Evolutionary conservation across 2,329 filamentous ascomycete species (phyloP).

Genomic region (Neonectria hederae): DNA sequence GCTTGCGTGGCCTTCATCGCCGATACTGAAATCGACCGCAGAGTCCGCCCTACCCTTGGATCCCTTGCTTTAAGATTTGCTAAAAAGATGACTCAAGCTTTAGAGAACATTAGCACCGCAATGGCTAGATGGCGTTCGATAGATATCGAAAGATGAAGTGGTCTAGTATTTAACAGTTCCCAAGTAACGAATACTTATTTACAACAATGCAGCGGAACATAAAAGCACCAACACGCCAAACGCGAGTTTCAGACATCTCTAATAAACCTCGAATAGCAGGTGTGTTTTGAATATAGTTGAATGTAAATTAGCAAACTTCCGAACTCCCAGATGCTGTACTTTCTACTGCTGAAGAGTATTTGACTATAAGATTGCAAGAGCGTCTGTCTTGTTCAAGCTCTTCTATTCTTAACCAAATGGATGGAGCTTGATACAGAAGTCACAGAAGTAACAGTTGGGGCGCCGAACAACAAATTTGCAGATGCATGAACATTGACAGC

Average conservation of each 20-base stretch:
- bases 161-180: not conserved
- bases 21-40: not conserved
- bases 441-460: not conserved
- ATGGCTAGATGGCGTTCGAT: not conserved
- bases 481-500: not conserved
- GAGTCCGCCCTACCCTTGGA: not conserved
- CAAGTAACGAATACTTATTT: too few species aligned
- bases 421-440: not conserved
- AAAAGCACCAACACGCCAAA: not conserved
- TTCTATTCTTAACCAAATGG: not conserved
- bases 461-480: not conserved
- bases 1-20: constrained; percentile 1
- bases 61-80: not conserved
- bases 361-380: not conserved
- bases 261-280: not conserved
- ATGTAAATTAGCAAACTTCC: not conserved
- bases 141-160: not conserved
- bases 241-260: too few species aligned
- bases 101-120: not conserved
- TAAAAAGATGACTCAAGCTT: not conserved
- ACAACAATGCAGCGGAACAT: not conserved
- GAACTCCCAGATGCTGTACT: not conserved
- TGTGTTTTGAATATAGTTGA: not conserved
- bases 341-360: not conserved
- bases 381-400: not conserved